Base-by-base conservation (phyloP, 805 yeast genomes). In the Candida tibetensis region DNA sequence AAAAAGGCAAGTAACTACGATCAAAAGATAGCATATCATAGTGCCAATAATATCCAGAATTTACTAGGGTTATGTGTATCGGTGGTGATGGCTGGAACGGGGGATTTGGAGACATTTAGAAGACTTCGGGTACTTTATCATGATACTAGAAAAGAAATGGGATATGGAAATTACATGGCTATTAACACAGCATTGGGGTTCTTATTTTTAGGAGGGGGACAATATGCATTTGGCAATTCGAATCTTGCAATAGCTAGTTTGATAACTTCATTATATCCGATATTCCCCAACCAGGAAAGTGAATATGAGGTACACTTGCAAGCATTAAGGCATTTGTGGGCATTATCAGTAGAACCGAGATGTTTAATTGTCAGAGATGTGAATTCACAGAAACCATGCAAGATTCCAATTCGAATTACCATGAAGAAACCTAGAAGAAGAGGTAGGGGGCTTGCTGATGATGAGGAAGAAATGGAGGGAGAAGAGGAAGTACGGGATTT, bases 241-340 rank as follows among this genome's bases (percentile, higher is more conserved):
- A 73, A 77, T 39, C 66, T 83, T 51, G 78, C 87, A 2, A 65
- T 81, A 37, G 95, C 90, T 0, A 59, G 82, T 2, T 69, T 93
- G 49, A 62, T 88, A 1, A 74, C 87, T 0, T 74, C 96, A 0
- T 66, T 85, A n/a, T 80, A 87, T 47, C 97, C 97, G 2, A 68
- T 81, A 2, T 81, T 79, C 44, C 83, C 88, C 1, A 60, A 58
- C 30, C 62, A 57, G 19, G 60, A 55, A 17, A 61, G 58, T 18
- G 71, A 62, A 13, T 66, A 70, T 30, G 79, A 76, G 36, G 77
- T 83, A 15, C 88, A 85, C 53, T 57, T 91, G 37, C 95, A 88
- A 57, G 96, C 95, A 2, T 63, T 89, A 26, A 71, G 95, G 29
- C 95, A 89, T 57, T 82, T 93, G 46, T 93, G 98, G 97, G 83